Conservation (phyloP, 345 rosid genomes). For the Lepidium africanum region DNA sequence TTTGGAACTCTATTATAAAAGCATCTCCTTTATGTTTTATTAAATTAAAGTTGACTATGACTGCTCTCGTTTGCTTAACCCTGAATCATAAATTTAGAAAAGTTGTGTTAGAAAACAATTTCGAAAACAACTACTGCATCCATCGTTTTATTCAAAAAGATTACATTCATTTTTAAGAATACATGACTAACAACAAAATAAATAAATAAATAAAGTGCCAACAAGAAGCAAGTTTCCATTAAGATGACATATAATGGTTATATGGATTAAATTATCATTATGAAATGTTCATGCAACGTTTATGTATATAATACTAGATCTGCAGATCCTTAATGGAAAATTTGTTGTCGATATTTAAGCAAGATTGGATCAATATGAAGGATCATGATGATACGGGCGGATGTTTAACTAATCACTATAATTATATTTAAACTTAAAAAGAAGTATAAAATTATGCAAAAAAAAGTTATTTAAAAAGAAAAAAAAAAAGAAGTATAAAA, state of each 20-base stretch:
- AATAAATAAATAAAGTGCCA: not conserved
- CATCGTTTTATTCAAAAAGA: not conserved
- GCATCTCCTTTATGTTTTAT: constrained; percentile 21
- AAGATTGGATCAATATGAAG: not conserved
- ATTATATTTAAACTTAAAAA: not conserved
- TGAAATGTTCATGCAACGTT: not conserved
- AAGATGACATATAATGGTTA: not conserved
- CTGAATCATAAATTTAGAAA: constrained; percentile 1
- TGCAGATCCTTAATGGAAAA: not conserved
- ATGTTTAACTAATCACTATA: not conserved
- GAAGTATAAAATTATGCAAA: not conserved
- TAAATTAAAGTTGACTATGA: not conserved
- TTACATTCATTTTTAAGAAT: not conserved
- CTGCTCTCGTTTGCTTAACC: constrained; percentile 24
- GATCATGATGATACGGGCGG: not conserved
- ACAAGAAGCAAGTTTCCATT: not conserved
- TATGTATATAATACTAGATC: not conserved
- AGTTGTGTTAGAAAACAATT: not conserved
- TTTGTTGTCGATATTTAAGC: not conserved
- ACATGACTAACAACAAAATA: not conserved
- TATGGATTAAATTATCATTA: not conserved
- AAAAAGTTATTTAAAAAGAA: too few relatives aligned
- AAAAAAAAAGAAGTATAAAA: not conserved
- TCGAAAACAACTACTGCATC: not conserved
- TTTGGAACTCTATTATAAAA: constrained; percentile 6